Conservation (phyloP, 1,139 yeast genomes). For the Diutina mesorugosa region DNA sequence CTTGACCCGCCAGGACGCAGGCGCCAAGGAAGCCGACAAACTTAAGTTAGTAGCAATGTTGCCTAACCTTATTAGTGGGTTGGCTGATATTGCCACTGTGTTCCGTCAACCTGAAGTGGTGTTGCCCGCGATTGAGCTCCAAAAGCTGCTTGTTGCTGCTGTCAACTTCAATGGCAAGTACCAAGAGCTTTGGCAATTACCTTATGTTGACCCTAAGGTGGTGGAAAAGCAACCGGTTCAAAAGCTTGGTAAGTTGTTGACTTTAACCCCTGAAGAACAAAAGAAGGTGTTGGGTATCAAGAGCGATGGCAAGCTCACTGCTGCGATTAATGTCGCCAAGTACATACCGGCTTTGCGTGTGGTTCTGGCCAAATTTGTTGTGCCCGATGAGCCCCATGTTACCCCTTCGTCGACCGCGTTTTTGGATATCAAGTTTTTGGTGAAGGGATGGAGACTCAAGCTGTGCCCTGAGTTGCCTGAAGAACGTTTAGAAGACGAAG, state of each 20-base stretch:
- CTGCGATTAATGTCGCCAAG: conserved; percentile 47
- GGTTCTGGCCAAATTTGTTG: conserved; percentile 61
- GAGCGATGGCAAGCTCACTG: conserved; percentile 30
- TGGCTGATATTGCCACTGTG: conserved; percentile 68
- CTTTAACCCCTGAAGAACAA: conserved; percentile 42
- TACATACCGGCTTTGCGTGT: conserved; percentile 61
- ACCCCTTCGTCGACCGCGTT: conserved; percentile 70
- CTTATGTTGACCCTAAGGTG: conserved; percentile 42
- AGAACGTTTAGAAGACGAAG: conserved; percentile 25
- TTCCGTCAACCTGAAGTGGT: conserved; percentile 66
- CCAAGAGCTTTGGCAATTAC: conserved; percentile 70
- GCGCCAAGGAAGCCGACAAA: conserved; percentile 34
- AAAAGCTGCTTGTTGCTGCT: conserved; percentile 70
- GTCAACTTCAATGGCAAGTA: conserved; percentile 42
- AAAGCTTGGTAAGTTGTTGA: conserved; percentile 57
- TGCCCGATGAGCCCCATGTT: conserved; percentile 75
- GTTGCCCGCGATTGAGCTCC: conserved; percentile 48
- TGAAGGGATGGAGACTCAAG: conserved; percentile 59
- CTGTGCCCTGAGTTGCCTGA: conserved; percentile 38
- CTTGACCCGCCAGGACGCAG: conserved; percentile 33
- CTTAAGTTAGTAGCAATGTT: conserved; percentile 48
- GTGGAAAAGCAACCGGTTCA: conserved; percentile 33
- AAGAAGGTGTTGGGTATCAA: conserved; percentile 42
- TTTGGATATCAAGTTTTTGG: conserved; percentile 60
- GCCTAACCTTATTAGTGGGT: conserved; percentile 57